Conservation (phyloP, 108 stramenopile species). For the Discostella pseudostelligera region DNA sequence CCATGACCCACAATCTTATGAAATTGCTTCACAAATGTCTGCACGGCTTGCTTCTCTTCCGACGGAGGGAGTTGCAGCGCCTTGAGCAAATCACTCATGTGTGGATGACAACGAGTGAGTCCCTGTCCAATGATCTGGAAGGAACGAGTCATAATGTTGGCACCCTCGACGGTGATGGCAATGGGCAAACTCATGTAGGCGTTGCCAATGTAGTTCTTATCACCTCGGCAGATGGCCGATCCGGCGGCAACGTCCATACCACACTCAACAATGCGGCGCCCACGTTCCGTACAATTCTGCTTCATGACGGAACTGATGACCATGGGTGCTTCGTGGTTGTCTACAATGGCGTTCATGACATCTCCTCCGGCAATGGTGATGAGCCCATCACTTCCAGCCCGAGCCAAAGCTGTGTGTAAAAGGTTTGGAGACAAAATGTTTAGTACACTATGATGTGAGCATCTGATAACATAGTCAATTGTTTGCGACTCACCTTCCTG, state of each 20-base stretch:
- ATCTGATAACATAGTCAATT: background rate
- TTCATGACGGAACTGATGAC: conserved; percentile 98
- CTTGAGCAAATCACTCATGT: conserved; percentile 92
- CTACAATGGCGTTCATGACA: conserved; percentile 97
- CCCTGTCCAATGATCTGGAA: conserved; percentile 99
- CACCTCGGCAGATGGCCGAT: conserved; percentile 95
- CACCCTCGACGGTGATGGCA: conserved; percentile 97
- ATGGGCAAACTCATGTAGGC: conserved; percentile 97
- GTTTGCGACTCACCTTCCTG: conserved; percentile 76
- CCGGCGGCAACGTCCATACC: conserved; percentile 98
- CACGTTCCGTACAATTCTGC: conserved; percentile 95
- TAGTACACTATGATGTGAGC: background rate
- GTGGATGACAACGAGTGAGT: conserved; percentile 95
- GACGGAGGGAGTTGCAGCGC: conserved; percentile 86
- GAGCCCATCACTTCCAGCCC: conserved; percentile 88
- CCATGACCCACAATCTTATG: conserved; percentile 92
- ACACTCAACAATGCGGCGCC: conserved; percentile 91
- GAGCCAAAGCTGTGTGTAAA: conserved; percentile 78
- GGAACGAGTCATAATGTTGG: conserved; percentile 97
- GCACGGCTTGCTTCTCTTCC: conserved; percentile 77
- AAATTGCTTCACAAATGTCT: conserved; percentile 89
- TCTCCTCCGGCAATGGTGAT: conserved; percentile 91
- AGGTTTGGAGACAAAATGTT: too few species aligned
- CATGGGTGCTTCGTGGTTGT: conserved; percentile 98
- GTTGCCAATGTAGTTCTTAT: conserved; percentile 91